Conservation (phyloP, 2,329 filamentous ascomycete species). For the Nemania sp. region DNA sequence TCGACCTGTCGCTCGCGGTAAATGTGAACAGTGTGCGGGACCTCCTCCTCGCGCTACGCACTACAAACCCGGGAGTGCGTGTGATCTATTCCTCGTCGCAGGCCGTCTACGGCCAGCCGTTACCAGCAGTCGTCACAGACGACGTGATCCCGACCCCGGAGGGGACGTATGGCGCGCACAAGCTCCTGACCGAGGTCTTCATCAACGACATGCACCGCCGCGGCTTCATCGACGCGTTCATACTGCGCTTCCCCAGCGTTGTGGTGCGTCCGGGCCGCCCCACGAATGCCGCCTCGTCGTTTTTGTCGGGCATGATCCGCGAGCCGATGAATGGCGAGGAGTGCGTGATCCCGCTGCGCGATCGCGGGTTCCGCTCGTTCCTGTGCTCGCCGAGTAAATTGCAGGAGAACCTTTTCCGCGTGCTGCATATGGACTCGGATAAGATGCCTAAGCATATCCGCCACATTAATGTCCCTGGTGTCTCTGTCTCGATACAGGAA, state of each 20-base stretch:
- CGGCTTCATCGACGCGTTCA: constrained; percentile 68
- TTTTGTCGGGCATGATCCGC: constrained; percentile 72
- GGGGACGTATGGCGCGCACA: constrained; percentile 72
- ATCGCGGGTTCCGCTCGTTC: constrained; percentile 64
- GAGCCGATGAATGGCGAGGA: constrained; percentile 69
- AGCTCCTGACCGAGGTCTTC: constrained; percentile 71
- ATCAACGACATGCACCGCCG: constrained; percentile 73
- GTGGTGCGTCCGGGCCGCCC: constrained; percentile 71
- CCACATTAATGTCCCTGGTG: constrained; percentile 69
- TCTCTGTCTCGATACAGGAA: constrained; percentile 69
- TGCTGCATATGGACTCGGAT: constrained; percentile 54
- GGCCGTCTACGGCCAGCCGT: constrained; percentile 71
- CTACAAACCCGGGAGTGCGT: constrained; percentile 63
- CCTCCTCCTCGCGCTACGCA: constrained; percentile 62
- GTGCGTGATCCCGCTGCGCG: constrained; percentile 64
- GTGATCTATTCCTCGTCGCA: constrained; percentile 72
- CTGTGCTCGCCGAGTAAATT: constrained; percentile 66
- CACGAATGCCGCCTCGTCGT: constrained; percentile 71
- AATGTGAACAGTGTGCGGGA: constrained; percentile 71
- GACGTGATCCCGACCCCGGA: constrained; percentile 67
- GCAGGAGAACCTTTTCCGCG: constrained; percentile 64
- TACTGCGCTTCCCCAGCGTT: constrained; percentile 71
- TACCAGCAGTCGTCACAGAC: constrained; percentile 65
- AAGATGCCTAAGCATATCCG: constrained; percentile 61
- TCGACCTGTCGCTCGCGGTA: constrained; percentile 68